Base-by-base conservation (phyloP, 2,329 filamentous ascomycete species). In the Dactylellina parvicollis region DNA sequence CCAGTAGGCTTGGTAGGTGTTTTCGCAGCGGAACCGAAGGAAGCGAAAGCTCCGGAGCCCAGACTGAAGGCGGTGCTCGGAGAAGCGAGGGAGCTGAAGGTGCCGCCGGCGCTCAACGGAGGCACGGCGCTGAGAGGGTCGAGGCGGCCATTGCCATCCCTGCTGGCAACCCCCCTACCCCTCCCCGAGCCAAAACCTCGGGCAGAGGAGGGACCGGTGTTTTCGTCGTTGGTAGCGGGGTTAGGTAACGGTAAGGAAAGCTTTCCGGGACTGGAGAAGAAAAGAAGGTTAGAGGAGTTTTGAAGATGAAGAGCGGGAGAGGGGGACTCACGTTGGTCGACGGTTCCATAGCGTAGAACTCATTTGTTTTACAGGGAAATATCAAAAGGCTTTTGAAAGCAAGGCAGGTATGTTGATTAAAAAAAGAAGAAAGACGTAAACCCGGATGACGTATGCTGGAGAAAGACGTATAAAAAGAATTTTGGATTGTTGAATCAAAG, bases 31-130 rank as follows among this genome's bases (percentile, higher is more conserved):
- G 64, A 28, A 30, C 90, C 87, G 81, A 96, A 96, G n/a, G 93
- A 96, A 38, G 94, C 94, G 81, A 99, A 99, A 62, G 95, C 95
- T 77, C 95, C 95, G 16, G 92, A 96, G 40, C 95, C 95, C 73
- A 99, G 84, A 55, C 92, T 93, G 82, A 99, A 99, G 69, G 94
- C 93, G 78, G 90, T 93, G 16, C 92, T 92, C 8, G 77, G 76
- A 16, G 77, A 77, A 40, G 76, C 75, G 24, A 76, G 59, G 62
- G 91, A 92, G 77, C 86, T 86, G 60, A 72, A 72, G 26, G 67
- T 59, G 52, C 59, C 67, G 46, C 67, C 59, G 30, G 67, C 67
- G 59, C 67, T 72, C 59, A 65, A 59, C 12, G 67, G 67, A 40
- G 14, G 46, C 30, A 65, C 67, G 3, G 67, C 67, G 22, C 67